Evolutionary conservation across 345 rosid species (phyloP), one percentile per base, ranked within the genome.

Genomic region (Theobroma cacao): DNA sequence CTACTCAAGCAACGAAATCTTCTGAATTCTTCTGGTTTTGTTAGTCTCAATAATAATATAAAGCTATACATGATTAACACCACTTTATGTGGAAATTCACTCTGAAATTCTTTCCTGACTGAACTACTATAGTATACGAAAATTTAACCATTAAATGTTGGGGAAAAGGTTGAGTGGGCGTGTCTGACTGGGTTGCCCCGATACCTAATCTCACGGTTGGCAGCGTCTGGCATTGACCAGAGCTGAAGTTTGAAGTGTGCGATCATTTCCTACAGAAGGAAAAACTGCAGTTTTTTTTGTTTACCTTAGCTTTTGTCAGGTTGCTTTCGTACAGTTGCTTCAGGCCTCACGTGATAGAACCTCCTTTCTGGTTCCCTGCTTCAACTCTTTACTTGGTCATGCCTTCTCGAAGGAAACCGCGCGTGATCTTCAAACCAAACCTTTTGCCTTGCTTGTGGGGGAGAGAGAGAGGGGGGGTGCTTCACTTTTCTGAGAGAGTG

Each of bases 161-260:
- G n/a, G 55, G 74, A 22, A 15, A 26, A 28, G 24, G 24, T 47
- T 28, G 56, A 28, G 8, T 45, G 74, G 74, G 59, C 26, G 59
- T 30, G 41, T 47, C 74, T 30, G 74, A 48, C 74, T 59, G 60
- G 74, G 12, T 24, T 22, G 31, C 15, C 72, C 0, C 0, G 22
- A 15, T 14, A 45, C n/a, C n/a, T n/a, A n/a, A n/a, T 15, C 34
- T 24, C 73, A 68, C 73, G 75, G 75, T 71, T 71, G 60, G 75
- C 50, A 71, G 38, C 10, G 60, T 48, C 75, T 48, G 74, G 74
- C 74, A 30, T 18, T 5, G 3, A 30, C 48, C 74, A 70, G 55
- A 48, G 8, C 8, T 7, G 28, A 71, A 26, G 13, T 17, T 38
- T 18, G 43, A 31, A 50, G 24, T 36, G 24, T 36, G 24, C 38